phyloP scores from a whole-genome alignment of 306 rosid species.

The Casuarina equisetifolia region DNA sequence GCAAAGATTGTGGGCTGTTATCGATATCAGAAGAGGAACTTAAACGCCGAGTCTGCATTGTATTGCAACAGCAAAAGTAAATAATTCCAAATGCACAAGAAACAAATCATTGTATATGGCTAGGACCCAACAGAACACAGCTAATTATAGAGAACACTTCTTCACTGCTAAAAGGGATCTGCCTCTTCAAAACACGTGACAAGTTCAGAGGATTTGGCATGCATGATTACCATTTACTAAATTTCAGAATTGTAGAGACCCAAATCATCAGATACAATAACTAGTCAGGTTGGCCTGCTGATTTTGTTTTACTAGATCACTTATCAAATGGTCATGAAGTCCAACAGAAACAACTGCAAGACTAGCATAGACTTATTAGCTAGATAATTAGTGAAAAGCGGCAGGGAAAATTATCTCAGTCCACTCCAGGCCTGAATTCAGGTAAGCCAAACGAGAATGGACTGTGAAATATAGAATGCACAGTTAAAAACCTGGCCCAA shows the following conservation, averaged over 20 bases:
- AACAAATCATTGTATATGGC: neutral
- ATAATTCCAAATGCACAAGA: constrained; percentile 1
- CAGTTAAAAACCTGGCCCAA: constrained; percentile 77
- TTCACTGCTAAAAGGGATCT: constrained; percentile 8
- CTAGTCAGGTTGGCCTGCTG: neutral
- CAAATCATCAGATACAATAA: neutral
- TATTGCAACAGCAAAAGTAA: constrained; percentile 4
- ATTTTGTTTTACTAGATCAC: constrained; percentile 2
- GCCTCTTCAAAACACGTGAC: constrained; percentile 8
- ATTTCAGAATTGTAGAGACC: neutral
- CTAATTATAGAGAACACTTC: constrained; percentile 1
- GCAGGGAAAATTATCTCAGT: constrained; percentile 16
- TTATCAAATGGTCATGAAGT: constrained; percentile 13
- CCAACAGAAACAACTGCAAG: neutral
- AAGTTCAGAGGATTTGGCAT: constrained; percentile 10
- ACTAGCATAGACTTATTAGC: neutral
- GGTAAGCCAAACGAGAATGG: constrained; percentile 8
- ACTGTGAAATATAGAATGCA: constrained; percentile 7
- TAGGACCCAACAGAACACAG: neutral
- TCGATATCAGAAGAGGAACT: constrained; percentile 66
- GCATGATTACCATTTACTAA: constrained; percentile 5
- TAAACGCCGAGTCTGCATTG: constrained; percentile 64
- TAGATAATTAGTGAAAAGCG: neutral
- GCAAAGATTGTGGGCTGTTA: constrained; percentile 77
- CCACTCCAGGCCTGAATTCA: constrained; percentile 18